phyloP scores from a whole-genome alignment of 1,284 basidiomycete species.

The Fomitopsis palustris region DNA sequence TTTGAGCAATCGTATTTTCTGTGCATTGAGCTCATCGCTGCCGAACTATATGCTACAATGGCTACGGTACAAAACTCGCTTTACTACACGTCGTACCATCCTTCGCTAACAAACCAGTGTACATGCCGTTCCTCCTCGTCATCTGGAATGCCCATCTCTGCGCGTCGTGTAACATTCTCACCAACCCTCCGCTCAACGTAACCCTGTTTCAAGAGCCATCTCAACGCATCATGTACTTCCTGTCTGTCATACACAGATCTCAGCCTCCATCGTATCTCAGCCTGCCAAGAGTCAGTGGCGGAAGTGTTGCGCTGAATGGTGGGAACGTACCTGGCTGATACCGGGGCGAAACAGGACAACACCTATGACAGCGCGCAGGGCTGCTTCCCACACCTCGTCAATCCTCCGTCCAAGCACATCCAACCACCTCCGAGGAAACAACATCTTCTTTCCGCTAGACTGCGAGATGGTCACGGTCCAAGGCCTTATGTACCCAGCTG shows the following conservation, averaged over 20 bases:
- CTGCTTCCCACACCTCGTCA: slow-evolving; percentile 64
- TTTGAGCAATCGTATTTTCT: too few species aligned
- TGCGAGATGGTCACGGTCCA: slow-evolving; percentile 61
- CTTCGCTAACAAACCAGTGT: slow-evolving; percentile 41
- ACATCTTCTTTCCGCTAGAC: slow-evolving; percentile 26
- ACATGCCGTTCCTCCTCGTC: slow-evolving; percentile 47
- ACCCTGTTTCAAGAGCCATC: slow-evolving; percentile 49
- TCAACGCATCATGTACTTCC: slow-evolving; percentile 66
- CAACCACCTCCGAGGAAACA: slow-evolving; percentile 74
- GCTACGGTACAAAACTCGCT: not conserved
- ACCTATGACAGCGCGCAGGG: slow-evolving; percentile 62
- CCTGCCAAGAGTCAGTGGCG: slow-evolving; percentile 35
- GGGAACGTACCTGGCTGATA: slow-evolving; percentile 59
- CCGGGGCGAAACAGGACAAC: slow-evolving; percentile 69
- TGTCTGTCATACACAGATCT: slow-evolving; percentile 69
- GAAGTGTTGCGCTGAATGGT: not conserved
- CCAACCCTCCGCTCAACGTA: slow-evolving; percentile 36
- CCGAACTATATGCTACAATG: not conserved
- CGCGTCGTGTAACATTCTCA: slow-evolving; percentile 8
- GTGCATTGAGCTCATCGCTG: too few species aligned
- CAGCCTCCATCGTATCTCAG: slow-evolving; percentile 65
- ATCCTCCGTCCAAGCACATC: slow-evolving; percentile 65
- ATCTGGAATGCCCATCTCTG: slow-evolving; percentile 31
- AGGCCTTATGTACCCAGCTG: slow-evolving; percentile 40
- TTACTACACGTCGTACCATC: slow-evolving; percentile 48